Conservation (phyloP, 352 stramenopile genomes). For the Lagenidium giganteum region DNA sequence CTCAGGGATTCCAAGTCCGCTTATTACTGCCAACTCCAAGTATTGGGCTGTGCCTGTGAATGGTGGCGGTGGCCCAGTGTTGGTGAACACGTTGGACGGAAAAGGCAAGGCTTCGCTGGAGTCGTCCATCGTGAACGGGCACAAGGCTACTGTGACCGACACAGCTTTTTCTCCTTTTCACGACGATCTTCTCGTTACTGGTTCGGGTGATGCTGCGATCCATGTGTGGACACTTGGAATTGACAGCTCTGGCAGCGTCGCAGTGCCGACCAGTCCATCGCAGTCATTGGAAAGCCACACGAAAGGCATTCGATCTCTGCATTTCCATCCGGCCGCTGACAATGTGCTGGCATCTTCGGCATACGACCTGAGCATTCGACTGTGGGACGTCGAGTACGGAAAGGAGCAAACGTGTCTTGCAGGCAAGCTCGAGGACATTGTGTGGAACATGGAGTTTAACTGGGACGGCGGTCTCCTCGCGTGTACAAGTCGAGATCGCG, state of each 20-base stretch:
- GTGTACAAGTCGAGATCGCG: conserved; percentile 60
- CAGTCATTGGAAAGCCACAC: conserved; percentile 41
- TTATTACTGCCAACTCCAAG: conserved; percentile 46
- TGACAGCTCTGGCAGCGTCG: neutral
- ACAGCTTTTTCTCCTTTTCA: conserved; percentile 64
- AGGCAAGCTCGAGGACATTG: conserved; percentile 63
- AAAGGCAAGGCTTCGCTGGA: conserved; percentile 39
- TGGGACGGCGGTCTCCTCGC: conserved; percentile 54
- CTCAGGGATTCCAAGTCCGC: conserved; percentile 31
- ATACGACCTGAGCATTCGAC: conserved; percentile 51
- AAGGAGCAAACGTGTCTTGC: conserved; percentile 34
- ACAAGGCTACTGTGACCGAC: conserved; percentile 58
- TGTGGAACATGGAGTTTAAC: conserved; percentile 75
- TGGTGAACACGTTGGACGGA: conserved; percentile 38
- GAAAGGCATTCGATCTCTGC: conserved; percentile 43
- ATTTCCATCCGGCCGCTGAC: conserved; percentile 60
- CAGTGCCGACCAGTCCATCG: conserved; percentile 2
- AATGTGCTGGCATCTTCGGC: conserved; percentile 59
- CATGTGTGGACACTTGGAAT: conserved; percentile 49
- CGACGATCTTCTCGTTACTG: conserved; percentile 44
- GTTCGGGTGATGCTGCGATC: conserved; percentile 50
- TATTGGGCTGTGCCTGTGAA: conserved; percentile 54
- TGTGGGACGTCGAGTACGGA: conserved; percentile 71
- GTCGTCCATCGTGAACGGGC: conserved; percentile 48
- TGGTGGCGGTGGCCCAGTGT: conserved; percentile 59